A percentile compares a stretch with the other conserved stretches of the same genome.
phyloP scores from a whole-genome alignment of 352 stramenopile species.

The Chrysophaeum taylorii region DNA sequence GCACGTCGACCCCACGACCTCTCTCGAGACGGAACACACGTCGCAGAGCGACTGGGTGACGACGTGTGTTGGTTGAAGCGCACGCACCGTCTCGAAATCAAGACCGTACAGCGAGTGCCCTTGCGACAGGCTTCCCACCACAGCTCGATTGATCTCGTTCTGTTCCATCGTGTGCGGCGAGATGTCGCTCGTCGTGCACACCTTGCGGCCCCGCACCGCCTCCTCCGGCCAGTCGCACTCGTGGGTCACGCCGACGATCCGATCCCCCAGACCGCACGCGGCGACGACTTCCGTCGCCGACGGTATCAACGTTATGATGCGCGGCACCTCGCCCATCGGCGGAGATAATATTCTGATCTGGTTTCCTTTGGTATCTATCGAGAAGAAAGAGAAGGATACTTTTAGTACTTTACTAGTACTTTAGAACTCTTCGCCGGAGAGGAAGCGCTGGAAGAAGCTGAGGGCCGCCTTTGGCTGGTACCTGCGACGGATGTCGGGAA shows the following conservation, averaged over 20 bases:
- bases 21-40: slow-evolving; percentile 42
- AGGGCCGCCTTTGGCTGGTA: slow-evolving; percentile 36
- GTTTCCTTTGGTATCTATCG: too few relatives aligned
- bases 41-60: slow-evolving; percentile 50
- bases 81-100: slow-evolving; percentile 27
- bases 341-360: too few relatives aligned
- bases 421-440: too few relatives aligned
- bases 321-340: background rate
- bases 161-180: slow-evolving; percentile 28
- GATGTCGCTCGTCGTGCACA: slow-evolving; percentile 29
- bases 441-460: slow-evolving; percentile 23
- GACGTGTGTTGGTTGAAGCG: slow-evolving; percentile 34
- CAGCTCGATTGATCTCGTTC: slow-evolving; percentile 42
- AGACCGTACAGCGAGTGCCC: slow-evolving; percentile 42
- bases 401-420: too few relatives aligned
- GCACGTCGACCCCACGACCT: slow-evolving; percentile 31
- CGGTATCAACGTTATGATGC: slow-evolving; percentile 39
- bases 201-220: background rate
- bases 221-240: slow-evolving; percentile 40
- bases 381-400: too few relatives aligned
- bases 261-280: slow-evolving; percentile 35
- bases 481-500: too few relatives aligned
- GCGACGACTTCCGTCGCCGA: slow-evolving; percentile 50
- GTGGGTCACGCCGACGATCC: slow-evolving; percentile 51
- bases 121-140: slow-evolving; percentile 17